phyloP scores from a whole-genome alignment of 225 moss, liverwort and hornwort species.

The Takakia lepidozioides region DNA sequence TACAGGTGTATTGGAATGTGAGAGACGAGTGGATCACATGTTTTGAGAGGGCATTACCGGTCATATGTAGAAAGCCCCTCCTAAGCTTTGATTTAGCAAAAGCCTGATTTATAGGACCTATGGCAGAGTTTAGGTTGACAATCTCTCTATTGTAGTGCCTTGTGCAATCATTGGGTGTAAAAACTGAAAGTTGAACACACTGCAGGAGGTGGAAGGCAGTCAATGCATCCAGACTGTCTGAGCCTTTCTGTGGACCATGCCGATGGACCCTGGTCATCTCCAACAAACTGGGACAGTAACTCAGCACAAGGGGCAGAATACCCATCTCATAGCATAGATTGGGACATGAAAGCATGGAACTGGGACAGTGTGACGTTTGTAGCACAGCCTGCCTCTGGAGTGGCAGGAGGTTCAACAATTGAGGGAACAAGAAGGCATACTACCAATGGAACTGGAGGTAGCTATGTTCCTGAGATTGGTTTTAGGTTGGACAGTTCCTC shows the following conservation, averaged over 20 bases:
- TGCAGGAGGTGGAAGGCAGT: conserved; percentile 28
- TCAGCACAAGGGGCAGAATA: conserved; percentile 10
- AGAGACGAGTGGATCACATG: too few relatives aligned
- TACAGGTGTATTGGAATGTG: too few relatives aligned
- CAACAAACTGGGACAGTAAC: conserved; percentile 24
- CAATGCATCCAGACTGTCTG: conserved; percentile 16
- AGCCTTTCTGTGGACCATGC: conserved; percentile 12
- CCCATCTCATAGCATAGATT: conserved; percentile 36
- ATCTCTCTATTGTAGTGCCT: too few relatives aligned
- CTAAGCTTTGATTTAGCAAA: too few relatives aligned
- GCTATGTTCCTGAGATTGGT: conserved; percentile 19
- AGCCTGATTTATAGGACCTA: too few relatives aligned
- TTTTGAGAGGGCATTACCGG: too few relatives aligned
- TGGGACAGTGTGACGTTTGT: conserved; percentile 58
- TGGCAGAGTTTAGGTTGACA: too few relatives aligned
- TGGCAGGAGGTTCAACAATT: conserved; percentile 9
- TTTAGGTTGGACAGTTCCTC: conserved; percentile 39
- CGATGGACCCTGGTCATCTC: conserved; percentile 27
- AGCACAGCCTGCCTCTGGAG: conserved; percentile 48
- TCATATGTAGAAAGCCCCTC: too few relatives aligned
- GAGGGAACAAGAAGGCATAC: conserved; percentile 19
- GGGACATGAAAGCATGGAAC: conserved; percentile 69
- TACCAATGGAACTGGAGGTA: conserved; percentile 14
- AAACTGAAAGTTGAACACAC: too few relatives aligned
- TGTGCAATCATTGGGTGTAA: too few relatives aligned